A percentile compares a stretch with the other conserved stretches of the same genome.
These are phyloP conservation scores for Clarireedia homoeocarpa DNA, from an alignment of 2,329 filamentous ascomycete genomes.

Conservation along the genomic window DNA sequence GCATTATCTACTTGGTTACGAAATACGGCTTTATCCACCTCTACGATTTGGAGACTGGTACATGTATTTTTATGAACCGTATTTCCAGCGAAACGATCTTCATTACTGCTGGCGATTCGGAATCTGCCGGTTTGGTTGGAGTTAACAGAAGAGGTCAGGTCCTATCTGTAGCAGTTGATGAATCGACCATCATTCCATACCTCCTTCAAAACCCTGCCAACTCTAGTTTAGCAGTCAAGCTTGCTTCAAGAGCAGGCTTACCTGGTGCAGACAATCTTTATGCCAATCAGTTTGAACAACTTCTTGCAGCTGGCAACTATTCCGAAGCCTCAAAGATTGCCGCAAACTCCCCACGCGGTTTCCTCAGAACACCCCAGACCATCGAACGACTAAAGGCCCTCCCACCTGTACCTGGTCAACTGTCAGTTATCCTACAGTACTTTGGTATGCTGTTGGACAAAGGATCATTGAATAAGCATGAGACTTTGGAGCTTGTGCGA, in stretches of 20 bases:
- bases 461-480: conserved; percentile 83
- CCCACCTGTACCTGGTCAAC: conserved; percentile 71
- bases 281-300: conserved; percentile 82
- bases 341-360: conserved; percentile 91
- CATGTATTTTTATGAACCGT: conserved; percentile 98
- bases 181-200: conserved; percentile 85
- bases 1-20: conserved; percentile 92
- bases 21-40: conserved; percentile 99
- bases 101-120: conserved; percentile 76
- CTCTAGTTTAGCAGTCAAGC: conserved; percentile 86
- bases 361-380: conserved; percentile 87
- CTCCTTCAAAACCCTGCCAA: conserved; percentile 95
- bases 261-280: conserved; percentile 93
- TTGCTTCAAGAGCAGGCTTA: conserved; percentile 88
- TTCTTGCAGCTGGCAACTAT: conserved; percentile 74
- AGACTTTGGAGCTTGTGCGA: conserved; percentile 87
- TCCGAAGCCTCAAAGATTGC: conserved; percentile 89
- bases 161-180: conserved; percentile 86
- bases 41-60: conserved; percentile 92
- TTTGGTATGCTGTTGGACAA: conserved; percentile 97
- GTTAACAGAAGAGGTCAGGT: conserved; percentile 98
- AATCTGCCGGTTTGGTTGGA: conserved; percentile 81
- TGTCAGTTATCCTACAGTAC: conserved; percentile 93
- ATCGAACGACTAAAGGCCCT: conserved; percentile 93
- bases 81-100: conserved; percentile 99